Conservation (phyloP, 2,329 filamentous ascomycete genomes). For the Iodosphaeria phyllophila region DNA sequence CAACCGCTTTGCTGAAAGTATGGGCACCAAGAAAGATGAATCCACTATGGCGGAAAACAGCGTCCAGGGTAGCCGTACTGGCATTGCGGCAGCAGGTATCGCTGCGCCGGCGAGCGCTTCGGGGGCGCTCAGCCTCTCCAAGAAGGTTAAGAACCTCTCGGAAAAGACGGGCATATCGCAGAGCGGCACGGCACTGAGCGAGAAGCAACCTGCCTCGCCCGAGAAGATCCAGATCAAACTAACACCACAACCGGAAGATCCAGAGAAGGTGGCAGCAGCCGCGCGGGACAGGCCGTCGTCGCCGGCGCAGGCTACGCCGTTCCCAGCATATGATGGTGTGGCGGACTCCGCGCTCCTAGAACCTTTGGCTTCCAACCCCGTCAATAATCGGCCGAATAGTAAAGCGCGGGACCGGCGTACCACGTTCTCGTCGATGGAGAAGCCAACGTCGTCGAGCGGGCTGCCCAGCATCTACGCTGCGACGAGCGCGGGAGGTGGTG, state of each 20-base stretch:
- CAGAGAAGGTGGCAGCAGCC: conserved; percentile 6
- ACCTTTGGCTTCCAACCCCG: conserved; percentile 14
- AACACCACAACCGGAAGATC: conserved; percentile 5
- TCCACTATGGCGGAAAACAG: conserved; percentile 31
- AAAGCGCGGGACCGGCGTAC: conserved; percentile 29
- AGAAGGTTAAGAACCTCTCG: conserved; percentile 6
- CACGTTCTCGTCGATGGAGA: conserved; percentile 36
- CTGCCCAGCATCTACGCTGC: no score
- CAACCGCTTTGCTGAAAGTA: conserved; percentile 54
- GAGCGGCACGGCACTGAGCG: conserved; percentile 6
- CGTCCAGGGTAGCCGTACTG: conserved; percentile 11
- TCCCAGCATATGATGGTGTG: conserved; percentile 26
- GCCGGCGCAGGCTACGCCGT: conserved; percentile 22
- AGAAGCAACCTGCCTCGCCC: conserved; percentile 7
- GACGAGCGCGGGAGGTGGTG: no score
- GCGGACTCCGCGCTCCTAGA: conserved; percentile 8
- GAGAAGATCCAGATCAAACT: conserved; percentile 5
- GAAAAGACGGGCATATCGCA: conserved; percentile 4
- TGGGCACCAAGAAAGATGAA: conserved; percentile 35
- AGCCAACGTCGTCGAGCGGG: conserved; percentile 18
- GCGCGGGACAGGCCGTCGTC: conserved; percentile 17
- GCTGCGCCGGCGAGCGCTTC: conserved; percentile 10
- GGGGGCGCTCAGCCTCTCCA: conserved; percentile 7
- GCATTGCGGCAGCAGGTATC: conserved; percentile 7
- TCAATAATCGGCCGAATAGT: conserved; percentile 13